These are phyloP conservation scores for Pseudozyma sp. DNA, from an alignment of 1,284 basidiomycete genomes.

Conservation along the genomic window DNA sequence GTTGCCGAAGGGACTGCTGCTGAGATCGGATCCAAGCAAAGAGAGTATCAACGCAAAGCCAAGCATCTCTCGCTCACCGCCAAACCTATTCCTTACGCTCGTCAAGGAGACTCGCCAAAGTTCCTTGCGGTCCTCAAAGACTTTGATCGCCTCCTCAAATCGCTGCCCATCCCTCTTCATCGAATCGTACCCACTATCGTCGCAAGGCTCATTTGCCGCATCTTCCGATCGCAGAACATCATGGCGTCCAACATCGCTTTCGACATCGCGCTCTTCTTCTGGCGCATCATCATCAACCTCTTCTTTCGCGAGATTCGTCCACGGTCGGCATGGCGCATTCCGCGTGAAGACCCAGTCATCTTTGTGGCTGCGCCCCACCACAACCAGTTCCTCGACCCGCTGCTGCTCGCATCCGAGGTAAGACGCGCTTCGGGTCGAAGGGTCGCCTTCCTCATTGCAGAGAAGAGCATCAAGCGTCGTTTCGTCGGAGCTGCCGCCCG, in stretches of 20 bases:
- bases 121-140: slow-evolving; percentile 50
- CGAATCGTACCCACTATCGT: slow-evolving; percentile 54
- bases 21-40: slow-evolving; percentile 34
- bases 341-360: slow-evolving; percentile 87
- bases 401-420: slow-evolving; percentile 88
- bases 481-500: slow-evolving; percentile 85
- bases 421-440: slow-evolving; percentile 82
- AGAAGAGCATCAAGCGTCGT: slow-evolving; percentile 85
- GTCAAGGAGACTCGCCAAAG: slow-evolving; percentile 40
- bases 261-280: slow-evolving; percentile 68
- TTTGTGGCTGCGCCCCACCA: slow-evolving; percentile 97
- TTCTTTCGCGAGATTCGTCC: slow-evolving; percentile 98
- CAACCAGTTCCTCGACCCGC: slow-evolving; percentile 96
- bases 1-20: slow-evolving; percentile 38
- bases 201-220: slow-evolving; percentile 52
- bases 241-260: slow-evolving; percentile 68
- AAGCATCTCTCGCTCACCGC: slow-evolving; percentile 37
- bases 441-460: slow-evolving; percentile 92
- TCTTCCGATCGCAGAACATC: slow-evolving; percentile 53
- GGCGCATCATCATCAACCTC: slow-evolving; percentile 87
- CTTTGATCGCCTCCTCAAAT: slow-evolving; percentile 54
- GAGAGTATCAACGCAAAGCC: slow-evolving; percentile 43
- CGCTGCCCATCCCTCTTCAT: slow-evolving; percentile 61
- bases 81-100: slow-evolving; percentile 34
- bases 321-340: slow-evolving; percentile 94